Base-by-base conservation (phyloP, 2,329 filamentous ascomycete species). In the Ophiostoma triangulosporum region DNA sequence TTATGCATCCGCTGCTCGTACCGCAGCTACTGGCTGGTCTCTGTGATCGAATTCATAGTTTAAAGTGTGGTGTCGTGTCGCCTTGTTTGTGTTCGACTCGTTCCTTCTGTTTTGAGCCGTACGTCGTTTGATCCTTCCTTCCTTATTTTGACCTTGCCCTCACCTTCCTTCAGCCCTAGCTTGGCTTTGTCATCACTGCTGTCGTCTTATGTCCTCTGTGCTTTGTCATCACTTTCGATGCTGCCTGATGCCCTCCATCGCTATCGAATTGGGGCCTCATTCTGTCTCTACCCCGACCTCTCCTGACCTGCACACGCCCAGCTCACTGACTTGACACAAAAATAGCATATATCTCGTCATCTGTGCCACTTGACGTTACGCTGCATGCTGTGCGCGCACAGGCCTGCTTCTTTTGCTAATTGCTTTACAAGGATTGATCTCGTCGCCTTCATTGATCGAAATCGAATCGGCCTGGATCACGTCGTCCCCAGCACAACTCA, bases 301-400 rank as follows among this genome's bases (percentile, higher is more conserved):
- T 5, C 7, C 35, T 12, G 7, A 36, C 35, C 35, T 7, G 14
- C 35, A 36, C 35, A 3, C 35, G 8, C 14, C 17, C 35, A 8
- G 15, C 35, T 14, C 29, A 11, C n/a, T 17, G 3, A 6, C 27
- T 17, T 15, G 20, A 17, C 36, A 35, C 38, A 43, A 6, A 17
- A 48, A n/a, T 17, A 48, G 9, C 8, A 12, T 6, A 17, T 29
- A 33, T 31, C 46, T 48, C 29, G 46, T 48, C 46, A 43, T 43
- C 38, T 43, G 38, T 24, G 38, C 46, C n/a, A 33, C 26, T 33
- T 33, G 29, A 31, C 46, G 46, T 48, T 48, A 48, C 46, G 46
- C 46, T 11, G 46, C 46, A 48, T 48, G 29, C 46, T 33, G 11
- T 48, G 46, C 46, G 46, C 29, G 46, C 46, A 48, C 46, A 32